Conservation (phyloP, 2,329 filamentous ascomycete genomes). For the Nemania abortiva region DNA sequence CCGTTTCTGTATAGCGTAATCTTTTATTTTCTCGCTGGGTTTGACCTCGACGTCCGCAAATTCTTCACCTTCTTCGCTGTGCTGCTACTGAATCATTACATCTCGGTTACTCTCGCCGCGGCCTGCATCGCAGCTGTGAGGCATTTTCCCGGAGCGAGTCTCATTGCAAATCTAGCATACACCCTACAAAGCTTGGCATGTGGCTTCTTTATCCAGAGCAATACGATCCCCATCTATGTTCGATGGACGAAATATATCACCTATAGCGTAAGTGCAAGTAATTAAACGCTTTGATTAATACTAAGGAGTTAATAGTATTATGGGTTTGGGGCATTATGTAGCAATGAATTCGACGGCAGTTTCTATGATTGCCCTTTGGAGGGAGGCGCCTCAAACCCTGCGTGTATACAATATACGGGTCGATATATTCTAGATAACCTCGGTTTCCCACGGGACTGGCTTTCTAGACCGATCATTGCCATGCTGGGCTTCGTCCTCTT, state of each 20-base stretch:
- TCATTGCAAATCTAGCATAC: constrained; percentile 79
- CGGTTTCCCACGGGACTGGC: constrained; percentile 76
- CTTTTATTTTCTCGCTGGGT: constrained; percentile 83
- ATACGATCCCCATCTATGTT: constrained; percentile 81
- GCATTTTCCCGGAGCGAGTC: constrained; percentile 76
- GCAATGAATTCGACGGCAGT: constrained; percentile 78
- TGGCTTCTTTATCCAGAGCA: constrained; percentile 80
- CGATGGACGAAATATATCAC: constrained; percentile 79
- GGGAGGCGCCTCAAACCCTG: constrained; percentile 71
- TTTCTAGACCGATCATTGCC: constrained; percentile 73
- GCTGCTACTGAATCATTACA: constrained; percentile 77
- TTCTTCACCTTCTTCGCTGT: constrained; percentile 81
- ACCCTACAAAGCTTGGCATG: constrained; percentile 81
- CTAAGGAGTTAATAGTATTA: constrained; percentile 65
- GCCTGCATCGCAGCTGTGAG: constrained; percentile 74
- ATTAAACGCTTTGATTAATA: constrained; percentile 44
- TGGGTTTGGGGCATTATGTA: constrained; percentile 75
- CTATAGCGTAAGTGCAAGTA: constrained; percentile 63
- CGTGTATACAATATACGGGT: constrained; percentile 76
- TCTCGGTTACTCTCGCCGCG: constrained; percentile 78
- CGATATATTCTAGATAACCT: constrained; percentile 76
- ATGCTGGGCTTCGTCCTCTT: constrained; percentile 71
- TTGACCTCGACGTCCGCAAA: constrained; percentile 70
- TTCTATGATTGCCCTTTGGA: constrained; percentile 79
- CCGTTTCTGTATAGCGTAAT: constrained; percentile 77